A percentile compares a stretch with the other conserved stretches of the same genome.
These are phyloP conservation scores for Inosperma sp. DNA, from an alignment of 768 basidiomycete genomes.

Conservation along the genomic window DNA sequence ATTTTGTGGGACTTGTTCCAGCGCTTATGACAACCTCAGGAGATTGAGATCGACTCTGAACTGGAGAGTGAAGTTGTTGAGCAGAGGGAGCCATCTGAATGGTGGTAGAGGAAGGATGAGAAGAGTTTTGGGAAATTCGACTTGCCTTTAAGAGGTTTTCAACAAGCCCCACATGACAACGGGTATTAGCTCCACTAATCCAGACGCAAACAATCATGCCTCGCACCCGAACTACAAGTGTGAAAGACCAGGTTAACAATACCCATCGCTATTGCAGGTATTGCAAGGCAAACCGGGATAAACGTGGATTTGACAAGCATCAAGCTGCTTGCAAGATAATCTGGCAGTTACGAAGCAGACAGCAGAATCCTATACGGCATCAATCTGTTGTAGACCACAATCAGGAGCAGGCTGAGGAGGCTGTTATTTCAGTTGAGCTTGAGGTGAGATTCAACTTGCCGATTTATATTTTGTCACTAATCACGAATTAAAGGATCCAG, in stretches of 20 bases:
- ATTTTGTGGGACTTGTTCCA: too few relatives aligned
- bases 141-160: too few relatives aligned
- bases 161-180: too few relatives aligned
- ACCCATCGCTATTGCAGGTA: conserved; percentile 8
- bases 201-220: too few relatives aligned
- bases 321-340: conserved; percentile 10
- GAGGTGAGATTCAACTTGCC: neutral
- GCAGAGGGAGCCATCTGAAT: too few relatives aligned
- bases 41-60: too few relatives aligned
- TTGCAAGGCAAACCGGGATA: conserved; percentile 12
- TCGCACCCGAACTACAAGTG: neutral
- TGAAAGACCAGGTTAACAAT: neutral
- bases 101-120: too few relatives aligned
- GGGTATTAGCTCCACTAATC: too few relatives aligned
- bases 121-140: too few relatives aligned
- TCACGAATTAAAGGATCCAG: neutral
- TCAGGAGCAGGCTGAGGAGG: neutral
- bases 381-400: neutral
- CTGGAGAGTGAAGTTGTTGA: too few relatives aligned
- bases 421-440: too few relatives aligned
- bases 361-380: neutral
- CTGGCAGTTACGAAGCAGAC: neutral
- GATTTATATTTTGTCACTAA: neutral
- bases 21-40: too few relatives aligned
- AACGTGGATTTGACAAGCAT: conserved; percentile 12